Evolutionary conservation across 139 green algal genomes (phyloP), one percentile per base, ranked within the genome.

Genomic region (Volvox africanus): DNA sequence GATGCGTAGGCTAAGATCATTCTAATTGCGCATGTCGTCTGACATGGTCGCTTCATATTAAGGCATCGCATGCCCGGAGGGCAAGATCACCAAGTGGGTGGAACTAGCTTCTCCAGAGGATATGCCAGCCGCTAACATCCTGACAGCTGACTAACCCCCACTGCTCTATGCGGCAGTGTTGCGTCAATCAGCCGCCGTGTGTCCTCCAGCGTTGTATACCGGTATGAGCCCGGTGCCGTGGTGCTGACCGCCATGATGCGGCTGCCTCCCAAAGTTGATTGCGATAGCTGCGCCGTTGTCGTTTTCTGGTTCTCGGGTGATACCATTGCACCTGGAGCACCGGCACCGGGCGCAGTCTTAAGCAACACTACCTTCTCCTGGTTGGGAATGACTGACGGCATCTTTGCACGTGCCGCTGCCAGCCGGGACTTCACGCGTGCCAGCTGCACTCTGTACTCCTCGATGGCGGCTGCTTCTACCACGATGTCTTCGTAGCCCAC

Each of bases 401-500:
- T 26, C 1, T 26, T n/a, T 13, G 76, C 76, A 0, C 87, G 87
- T 28, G 87, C 76, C 33, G 26, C 24, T 36, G 87, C 87, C 61
- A 91, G 87, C 24, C 61, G 61, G 2, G 76, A 55, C 14, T 77
- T 61, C 87, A 91, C 76, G 26, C 76, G 75, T 0, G 75, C 87
- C 75, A 91, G 61, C 22, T 86, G 76, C 19, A 55, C 61, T 1
- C 87, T 76, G 76, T 86, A 86, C 76, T 86, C 87, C 12, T 91
- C 61, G 14, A 61, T 33, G 24, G 75, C 87, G 6, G 75, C 87
- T 33, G 16, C 6, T 35, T 91, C 87, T 35, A 61, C 76, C 33
- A 91, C 87, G 6, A 91, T 86, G 61, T 91, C 87, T 35, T 91
- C 87, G 76, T 91, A 91, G 33, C 87, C 61, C 0, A 91, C 3